phyloP scores from a whole-genome alignment of 208 protist genomes.

The Acanthamoeba pearcei region DNA sequence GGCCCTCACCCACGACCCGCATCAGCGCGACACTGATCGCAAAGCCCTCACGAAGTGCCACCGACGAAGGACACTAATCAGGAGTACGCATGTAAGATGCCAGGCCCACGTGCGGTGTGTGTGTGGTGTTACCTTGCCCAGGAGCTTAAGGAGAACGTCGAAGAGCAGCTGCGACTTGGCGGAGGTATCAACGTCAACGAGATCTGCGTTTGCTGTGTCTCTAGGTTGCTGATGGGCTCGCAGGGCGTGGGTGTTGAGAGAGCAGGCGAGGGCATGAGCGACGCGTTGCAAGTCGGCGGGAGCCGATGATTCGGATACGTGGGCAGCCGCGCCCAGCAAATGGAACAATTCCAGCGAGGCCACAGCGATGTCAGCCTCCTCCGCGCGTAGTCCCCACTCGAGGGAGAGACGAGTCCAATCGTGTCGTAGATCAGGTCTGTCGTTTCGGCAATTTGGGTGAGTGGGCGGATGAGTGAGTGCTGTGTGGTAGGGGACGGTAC shows the following conservation, averaged over 20 bases:
- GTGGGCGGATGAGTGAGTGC: neutral
- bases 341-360: neutral
- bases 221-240: neutral
- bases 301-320: neutral
- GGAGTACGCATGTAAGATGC: too few relatives aligned
- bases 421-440: neutral
- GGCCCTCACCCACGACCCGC: neutral
- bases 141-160: neutral
- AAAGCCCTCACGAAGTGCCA: neutral
- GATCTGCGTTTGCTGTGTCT: neutral
- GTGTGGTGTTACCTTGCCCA: neutral
- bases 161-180: slow-evolving; percentile 1
- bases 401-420: neutral
- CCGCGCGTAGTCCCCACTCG: neutral
- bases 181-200: neutral
- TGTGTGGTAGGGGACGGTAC: neutral
- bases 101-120: too few relatives aligned
- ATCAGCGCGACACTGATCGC: neutral
- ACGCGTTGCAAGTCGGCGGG: neutral
- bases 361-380: neutral
- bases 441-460: neutral
- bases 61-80: neutral
- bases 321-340: neutral
- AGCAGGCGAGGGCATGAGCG: neutral
- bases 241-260: neutral